Conservation (phyloP, 2,329 filamentous ascomycete species). For the Tolypocladium capitatum region DNA sequence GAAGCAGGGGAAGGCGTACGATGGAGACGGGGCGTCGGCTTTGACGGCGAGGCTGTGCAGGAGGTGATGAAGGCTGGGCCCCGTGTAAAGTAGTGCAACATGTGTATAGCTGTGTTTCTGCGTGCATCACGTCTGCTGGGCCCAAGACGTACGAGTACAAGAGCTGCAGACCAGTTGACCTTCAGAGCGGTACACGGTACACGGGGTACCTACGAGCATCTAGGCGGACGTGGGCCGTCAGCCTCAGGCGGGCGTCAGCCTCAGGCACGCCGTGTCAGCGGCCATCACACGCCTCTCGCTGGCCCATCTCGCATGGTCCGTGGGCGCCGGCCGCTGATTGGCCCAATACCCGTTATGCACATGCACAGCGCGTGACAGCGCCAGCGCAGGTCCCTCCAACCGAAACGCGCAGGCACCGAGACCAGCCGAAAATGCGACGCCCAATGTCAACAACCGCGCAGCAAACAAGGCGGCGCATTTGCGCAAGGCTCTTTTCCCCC, state of each 20-base stretch:
- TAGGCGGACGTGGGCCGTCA: too few relatives aligned
- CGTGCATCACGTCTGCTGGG: too few relatives aligned
- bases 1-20: background rate
- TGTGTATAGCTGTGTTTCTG: background rate
- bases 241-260: too few relatives aligned
- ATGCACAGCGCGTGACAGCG: background rate
- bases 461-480: background rate
- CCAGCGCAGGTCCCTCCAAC: background rate
- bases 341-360: background rate
- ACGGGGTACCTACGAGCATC: too few relatives aligned
- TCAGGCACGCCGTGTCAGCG: too few relatives aligned
- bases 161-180: too few relatives aligned
- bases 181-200: too few relatives aligned
- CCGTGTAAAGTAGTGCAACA: slow-evolving; percentile 1
- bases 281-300: too few relatives aligned
- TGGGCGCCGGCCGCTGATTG: background rate
- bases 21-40: slow-evolving; percentile 10
- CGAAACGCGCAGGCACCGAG: background rate
- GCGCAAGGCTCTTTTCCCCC: background rate
- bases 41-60: background rate
- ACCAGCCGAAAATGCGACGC: background rate
- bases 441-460: slow-evolving; percentile 1
- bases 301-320: too few relatives aligned
- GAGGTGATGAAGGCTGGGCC: background rate
- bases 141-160: too few relatives aligned